These are phyloP conservation scores for Phytophthora macrochlamydospora DNA, from an alignment of 352 stramenopile genomes.

Conservation along the genomic window DNA sequence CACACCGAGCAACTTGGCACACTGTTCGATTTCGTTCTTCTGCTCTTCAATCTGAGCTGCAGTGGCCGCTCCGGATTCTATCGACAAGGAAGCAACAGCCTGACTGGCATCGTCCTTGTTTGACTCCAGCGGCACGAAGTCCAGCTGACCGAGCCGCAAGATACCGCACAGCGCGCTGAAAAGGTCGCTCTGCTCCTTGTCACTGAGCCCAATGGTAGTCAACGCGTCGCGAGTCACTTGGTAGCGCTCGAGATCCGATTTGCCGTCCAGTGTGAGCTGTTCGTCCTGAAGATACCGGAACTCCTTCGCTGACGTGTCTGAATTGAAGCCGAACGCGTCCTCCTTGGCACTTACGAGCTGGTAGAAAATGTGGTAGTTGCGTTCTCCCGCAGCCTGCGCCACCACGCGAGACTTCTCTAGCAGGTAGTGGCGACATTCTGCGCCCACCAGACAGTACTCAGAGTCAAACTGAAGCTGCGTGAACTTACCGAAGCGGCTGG, in stretches of 20 bases:
- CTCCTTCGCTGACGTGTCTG: slow-evolving; percentile 47
- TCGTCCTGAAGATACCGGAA: slow-evolving; percentile 85
- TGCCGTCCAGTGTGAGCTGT: slow-evolving; percentile 67
- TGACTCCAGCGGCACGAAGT: slow-evolving; percentile 78
- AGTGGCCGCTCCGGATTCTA: slow-evolving; percentile 16
- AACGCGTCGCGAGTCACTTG: slow-evolving; percentile 83
- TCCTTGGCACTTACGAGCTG: slow-evolving; percentile 85
- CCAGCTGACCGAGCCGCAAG: slow-evolving; percentile 80
- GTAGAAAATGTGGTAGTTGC: slow-evolving; percentile 99
- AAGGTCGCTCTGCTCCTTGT: slow-evolving; percentile 75
- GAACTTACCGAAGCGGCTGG: slow-evolving; percentile 95
- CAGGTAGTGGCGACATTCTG: slow-evolving; percentile 93
- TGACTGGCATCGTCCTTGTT: slow-evolving; percentile 81
- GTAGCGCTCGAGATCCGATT: slow-evolving; percentile 76
- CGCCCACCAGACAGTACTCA: slow-evolving; percentile 86
- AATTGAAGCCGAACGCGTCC: slow-evolving; percentile 53
- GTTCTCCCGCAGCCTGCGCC: slow-evolving; percentile 87
- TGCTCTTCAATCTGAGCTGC: slow-evolving; percentile 53
- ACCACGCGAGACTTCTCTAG: slow-evolving; percentile 97
- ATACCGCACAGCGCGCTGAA: slow-evolving; percentile 78
- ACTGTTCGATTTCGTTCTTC: slow-evolving; percentile 63
- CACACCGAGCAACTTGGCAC: slow-evolving; percentile 72
- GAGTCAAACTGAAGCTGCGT: slow-evolving; percentile 94
- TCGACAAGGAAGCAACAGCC: slow-evolving; percentile 53
- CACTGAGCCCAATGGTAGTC: slow-evolving; percentile 74